Evolutionary conservation across 2,329 filamentous ascomycete genomes (phyloP), one percentile per base, ranked within the genome.

Genomic region (Colletotrichum tropicale): DNA sequence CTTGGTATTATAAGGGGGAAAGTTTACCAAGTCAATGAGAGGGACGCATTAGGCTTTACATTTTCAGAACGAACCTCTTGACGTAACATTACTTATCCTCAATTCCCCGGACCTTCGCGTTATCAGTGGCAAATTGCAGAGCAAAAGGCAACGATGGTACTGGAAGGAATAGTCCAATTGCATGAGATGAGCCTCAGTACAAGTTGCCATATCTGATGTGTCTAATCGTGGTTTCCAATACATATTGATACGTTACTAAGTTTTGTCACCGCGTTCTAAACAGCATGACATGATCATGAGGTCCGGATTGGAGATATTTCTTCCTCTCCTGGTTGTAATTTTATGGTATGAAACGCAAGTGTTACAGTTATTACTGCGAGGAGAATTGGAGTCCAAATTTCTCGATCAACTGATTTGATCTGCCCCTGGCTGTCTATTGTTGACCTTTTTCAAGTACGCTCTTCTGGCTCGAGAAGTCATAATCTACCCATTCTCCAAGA

Each of bases 371-470:
- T 21, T 52, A 52, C n/a, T 13, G n/a, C n/a, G 3, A 21, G 12
- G 18, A 12, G 3, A 52, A 21, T 21, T 2, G n/a, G n/a, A 52
- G 43, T 13, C 10, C 10, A 13, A 3, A 3, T 8, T 52, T 52
- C 10, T 52, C n/a, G n/a, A 21, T 52, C n/a, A 21, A 21, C n/a
- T 21, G 3, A 7, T n/a, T 9, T 52, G 43, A 52, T n/a, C 6
- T 13, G n/a, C n/a, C 6, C 2, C 16, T 21, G 4, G 4, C 10
- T 13, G 2, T 52, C n/a, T 5, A 13, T 7, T 3, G n/a, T 52
- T 21, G 8, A 21, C 43, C 1, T 4, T 21, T 21, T 52, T 8
- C n/a, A 2, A 0, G 3, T 12, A 52, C 5, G 2, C 4, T 52
- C 43, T 52, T 52, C 43, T 52, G 5, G n/a, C 10, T 13, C n/a